These are phyloP conservation scores for Stachybotrys chartarum DNA, from an alignment of 2,329 filamentous ascomycete species.

Conservation along the genomic window DNA sequence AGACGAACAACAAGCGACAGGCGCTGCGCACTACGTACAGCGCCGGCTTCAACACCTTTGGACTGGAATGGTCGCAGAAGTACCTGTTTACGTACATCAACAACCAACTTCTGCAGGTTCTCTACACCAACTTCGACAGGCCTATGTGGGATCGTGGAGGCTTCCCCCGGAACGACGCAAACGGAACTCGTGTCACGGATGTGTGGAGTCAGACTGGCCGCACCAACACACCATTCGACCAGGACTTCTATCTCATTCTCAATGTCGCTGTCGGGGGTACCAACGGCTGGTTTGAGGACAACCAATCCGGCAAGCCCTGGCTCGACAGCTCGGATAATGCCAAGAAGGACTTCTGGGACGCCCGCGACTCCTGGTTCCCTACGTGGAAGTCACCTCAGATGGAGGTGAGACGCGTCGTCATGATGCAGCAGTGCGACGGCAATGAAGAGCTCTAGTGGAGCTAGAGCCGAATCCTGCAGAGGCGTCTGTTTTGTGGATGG, in stretches of 20 bases:
- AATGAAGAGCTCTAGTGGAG: conserved; percentile 40
- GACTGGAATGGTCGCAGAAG: conserved; percentile 80
- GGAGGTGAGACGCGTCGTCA: conserved; percentile 62
- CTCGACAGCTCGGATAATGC: conserved; percentile 60
- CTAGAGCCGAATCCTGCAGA: background rate
- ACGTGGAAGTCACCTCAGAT: conserved; percentile 66
- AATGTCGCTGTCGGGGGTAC: conserved; percentile 71
- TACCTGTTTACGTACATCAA: conserved; percentile 86
- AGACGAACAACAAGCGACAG: conserved; percentile 69
- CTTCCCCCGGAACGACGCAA: conserved; percentile 57
- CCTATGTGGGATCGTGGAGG: conserved; percentile 61
- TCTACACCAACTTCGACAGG: conserved; percentile 68
- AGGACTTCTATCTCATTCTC: conserved; percentile 68
- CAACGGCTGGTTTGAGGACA: conserved; percentile 80
- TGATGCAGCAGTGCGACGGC: conserved; percentile 63
- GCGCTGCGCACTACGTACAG: conserved; percentile 71
- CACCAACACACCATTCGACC: conserved; percentile 65
- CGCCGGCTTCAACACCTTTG: conserved; percentile 65
- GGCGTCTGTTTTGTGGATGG: background rate
- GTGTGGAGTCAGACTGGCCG: conserved; percentile 57
- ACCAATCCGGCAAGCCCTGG: conserved; percentile 69
- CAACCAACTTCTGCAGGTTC: conserved; percentile 69
- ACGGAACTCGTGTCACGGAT: conserved; percentile 58
- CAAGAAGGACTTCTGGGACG: conserved; percentile 70
- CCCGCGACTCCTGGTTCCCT: conserved; percentile 56